Evolutionary conservation across 2,329 filamentous ascomycete species (phyloP).

Genomic region (Alternaria triticimaculans): DNA sequence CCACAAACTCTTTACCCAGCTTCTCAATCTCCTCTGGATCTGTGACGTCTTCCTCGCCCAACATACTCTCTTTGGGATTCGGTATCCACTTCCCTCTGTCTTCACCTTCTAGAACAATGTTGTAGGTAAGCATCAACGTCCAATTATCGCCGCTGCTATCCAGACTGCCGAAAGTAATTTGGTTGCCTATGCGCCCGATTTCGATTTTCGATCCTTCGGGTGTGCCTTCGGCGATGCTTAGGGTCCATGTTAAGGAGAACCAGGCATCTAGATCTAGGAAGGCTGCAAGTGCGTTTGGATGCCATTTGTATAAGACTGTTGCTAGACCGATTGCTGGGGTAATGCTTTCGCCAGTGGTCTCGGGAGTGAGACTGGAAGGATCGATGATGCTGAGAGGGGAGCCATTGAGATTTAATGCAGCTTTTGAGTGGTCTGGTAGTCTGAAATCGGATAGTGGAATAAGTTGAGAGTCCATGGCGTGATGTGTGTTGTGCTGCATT

Average conservation of each 20-base stretch:
- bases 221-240: constrained; percentile 11
- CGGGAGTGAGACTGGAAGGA: not conserved
- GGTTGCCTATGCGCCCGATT: constrained; percentile 29
- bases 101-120: constrained; percentile 4
- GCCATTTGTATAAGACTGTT: constrained; percentile 29
- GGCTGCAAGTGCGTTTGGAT: constrained; percentile 21
- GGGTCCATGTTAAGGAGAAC: constrained; percentile 32
- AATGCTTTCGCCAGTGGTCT: not conserved
- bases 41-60: constrained; percentile 21
- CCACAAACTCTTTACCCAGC: constrained; percentile 5
- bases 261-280: constrained; percentile 34
- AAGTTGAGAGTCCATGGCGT: constrained; percentile 5
- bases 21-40: constrained; percentile 14
- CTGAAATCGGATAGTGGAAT: constrained; percentile 12
- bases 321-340: constrained; percentile 22
- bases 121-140: constrained; percentile 30
- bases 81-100: constrained; percentile 25
- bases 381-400: constrained; percentile 16
- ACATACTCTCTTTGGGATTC: constrained; percentile 29
- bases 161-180: constrained; percentile 32
- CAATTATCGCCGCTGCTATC: constrained; percentile 24
- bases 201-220: constrained; percentile 21
- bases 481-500: not conserved
- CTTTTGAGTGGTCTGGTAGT: constrained; percentile 19
- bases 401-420: constrained; percentile 10